Base-by-base conservation (phyloP, 805 yeast genomes). In the Lipomyces kockii region DNA sequence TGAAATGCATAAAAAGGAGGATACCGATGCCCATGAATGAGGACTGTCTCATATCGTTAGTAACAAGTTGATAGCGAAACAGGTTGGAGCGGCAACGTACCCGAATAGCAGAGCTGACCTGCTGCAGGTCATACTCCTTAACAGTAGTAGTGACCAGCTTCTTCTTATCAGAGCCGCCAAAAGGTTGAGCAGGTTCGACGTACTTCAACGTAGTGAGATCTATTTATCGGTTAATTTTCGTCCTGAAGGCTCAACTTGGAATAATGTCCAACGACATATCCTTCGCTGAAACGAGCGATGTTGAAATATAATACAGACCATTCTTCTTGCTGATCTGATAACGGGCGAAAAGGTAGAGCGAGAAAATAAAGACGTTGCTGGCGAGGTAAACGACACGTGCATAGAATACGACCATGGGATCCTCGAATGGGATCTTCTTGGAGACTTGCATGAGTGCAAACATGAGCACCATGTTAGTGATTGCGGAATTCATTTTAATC, bases 1-100 rank as follows among this genome's bases (percentile, higher is more conserved):
- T 94, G 70, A 95, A 77, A 81, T 95, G 99, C 98, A 94, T 93
- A 88, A 94, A 90, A 32, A 89, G 97, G 93, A 95, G 93, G 97
- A 95, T 92, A 75, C 97, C 97, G 74, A 93, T 78, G 72, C 96
- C 90, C 71, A 96, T 90, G 84, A 89, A 88, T 73, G 92, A 86
- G 72, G 96, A 87, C 81, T 90, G 43, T n/a, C 55, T 11, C 55
- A n/a, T 52, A 5, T 25, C 0, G 55, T 52, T 52, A 52, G 55
- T n/a, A 34, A 34, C 39, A 37, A 5, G 34, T 12, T 53, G 29
- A 60, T n/a, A 46, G 35, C 14, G 43, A 14, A n/a, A 51, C 9
- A 35, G 43, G 25, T 12, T n/a, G 35, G 22, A 29, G 51, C 8
- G 17, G 14, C 35, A 34, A 62, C 70, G 2, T 64, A 69, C 74